phyloP scores from a whole-genome alignment of 164 flowering plant genomes.

The Liriodendron chinense region DNA sequence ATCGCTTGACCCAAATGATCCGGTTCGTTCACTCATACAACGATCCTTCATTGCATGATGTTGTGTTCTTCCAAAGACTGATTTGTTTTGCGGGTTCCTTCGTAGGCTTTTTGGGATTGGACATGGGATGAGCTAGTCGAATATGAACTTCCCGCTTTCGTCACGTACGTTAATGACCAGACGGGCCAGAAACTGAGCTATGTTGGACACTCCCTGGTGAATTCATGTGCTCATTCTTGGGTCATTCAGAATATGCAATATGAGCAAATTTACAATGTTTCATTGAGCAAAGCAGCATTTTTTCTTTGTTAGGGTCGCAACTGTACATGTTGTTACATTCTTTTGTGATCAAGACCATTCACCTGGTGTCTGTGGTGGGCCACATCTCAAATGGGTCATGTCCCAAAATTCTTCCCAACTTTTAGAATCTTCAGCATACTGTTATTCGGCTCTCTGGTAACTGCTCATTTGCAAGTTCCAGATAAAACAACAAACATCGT shows the following conservation, averaged over 20 bases:
- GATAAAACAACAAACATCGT: no score
- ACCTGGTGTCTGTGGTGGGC: no score
- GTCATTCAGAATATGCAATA: no score
- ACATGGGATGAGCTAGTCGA: slow-evolving; percentile 81
- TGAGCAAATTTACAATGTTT: not conserved
- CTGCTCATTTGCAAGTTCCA: no score
- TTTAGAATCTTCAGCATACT: no score
- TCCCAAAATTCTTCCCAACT: no score
- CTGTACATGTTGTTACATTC: no score
- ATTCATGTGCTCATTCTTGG: not conserved
- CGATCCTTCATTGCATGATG: not conserved
- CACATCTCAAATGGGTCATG: no score
- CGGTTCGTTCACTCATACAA: slow-evolving; percentile 21
- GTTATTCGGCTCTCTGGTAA: no score
- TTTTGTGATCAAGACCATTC: no score
- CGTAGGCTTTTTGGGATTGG: slow-evolving; percentile 89
- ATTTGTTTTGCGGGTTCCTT: not conserved
- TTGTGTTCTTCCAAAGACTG: not conserved
- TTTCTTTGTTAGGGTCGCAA: not conserved
- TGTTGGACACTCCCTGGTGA: slow-evolving; percentile 84
- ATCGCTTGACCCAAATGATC: slow-evolving; percentile 42
- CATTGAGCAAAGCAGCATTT: not conserved
- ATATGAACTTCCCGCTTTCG: slow-evolving; percentile 63
- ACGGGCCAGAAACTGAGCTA: slow-evolving; percentile 68
- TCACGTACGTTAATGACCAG: slow-evolving; percentile 48